Evolutionary conservation across 2,329 filamentous ascomycete species (phyloP).

Genomic region (Curvularia verruculosa): DNA sequence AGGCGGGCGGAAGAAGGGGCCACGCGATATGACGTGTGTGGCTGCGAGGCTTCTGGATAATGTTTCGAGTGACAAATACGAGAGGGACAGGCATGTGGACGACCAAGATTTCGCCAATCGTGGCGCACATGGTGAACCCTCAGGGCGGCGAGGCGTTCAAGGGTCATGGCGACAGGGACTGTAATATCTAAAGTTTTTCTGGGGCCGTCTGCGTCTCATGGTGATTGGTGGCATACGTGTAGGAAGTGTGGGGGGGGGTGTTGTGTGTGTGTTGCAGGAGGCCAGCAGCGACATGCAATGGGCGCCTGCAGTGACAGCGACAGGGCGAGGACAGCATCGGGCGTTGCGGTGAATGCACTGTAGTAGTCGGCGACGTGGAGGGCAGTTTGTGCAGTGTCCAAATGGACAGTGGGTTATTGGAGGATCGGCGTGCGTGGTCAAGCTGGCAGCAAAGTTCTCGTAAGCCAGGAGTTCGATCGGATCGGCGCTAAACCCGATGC

Average conservation of each 20-base stretch:
- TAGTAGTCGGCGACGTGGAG: constrained; percentile 11
- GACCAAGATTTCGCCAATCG: constrained; percentile 3
- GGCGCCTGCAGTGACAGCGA: neutral
- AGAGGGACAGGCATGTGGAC: neutral
- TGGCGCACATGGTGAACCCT: neutral
- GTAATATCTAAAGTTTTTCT: neutral
- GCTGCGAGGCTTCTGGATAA: neutral
- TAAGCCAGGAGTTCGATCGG: constrained; percentile 10
- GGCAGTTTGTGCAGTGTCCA: neutral
- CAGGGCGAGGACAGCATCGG: too few relatives aligned
- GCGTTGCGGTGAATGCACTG: neutral
- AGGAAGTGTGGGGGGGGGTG: too few relatives aligned
- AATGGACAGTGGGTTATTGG: constrained; percentile 1
- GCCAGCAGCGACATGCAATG: neutral
- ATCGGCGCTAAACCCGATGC: constrained; percentile 21
- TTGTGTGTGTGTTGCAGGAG: too few relatives aligned
- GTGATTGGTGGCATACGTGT: neutral
- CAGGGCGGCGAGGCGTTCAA: neutral
- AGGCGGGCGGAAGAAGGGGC: constrained; percentile 2
- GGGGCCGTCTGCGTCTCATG: too few relatives aligned
- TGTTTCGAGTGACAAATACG: constrained; percentile 14
- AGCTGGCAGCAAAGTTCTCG: constrained; percentile 4
- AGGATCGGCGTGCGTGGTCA: constrained; percentile 7
- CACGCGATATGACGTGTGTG: constrained; percentile 18
- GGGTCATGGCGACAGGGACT: neutral